Evolutionary conservation across 805 yeast species (phyloP), one percentile per base, ranked within the genome.

Genomic region (Cyberlindnera subsufficiens): DNA sequence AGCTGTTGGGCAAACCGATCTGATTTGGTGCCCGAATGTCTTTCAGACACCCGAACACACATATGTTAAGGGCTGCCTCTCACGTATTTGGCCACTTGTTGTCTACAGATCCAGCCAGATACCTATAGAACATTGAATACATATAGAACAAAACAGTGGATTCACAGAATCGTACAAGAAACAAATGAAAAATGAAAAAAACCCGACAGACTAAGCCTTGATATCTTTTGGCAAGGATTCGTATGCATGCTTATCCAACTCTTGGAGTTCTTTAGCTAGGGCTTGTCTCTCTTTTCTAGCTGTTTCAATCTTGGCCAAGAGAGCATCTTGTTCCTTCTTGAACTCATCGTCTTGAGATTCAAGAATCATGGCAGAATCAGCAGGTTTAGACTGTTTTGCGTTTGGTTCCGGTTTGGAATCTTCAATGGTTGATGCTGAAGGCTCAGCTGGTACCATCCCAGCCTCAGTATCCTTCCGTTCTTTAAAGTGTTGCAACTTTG

Each of bases 241-340:
- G 31, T 50, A 55, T 6, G 38, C 39, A 17, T 43, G 42, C 6
- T 42, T 20, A 10, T 44, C 49, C 15, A 45, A 17, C 7, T 43
- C 38, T n/a, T 46, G 39, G 18, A 56, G 43, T 19, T 50, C 54
- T 5, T 45, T 37, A 1, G 52, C 37, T 13, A 55, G 39, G 9
- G 39, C 25, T 37, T 51, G 55, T 44, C 53, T 52, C 30, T 46
- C 44, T 39, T 38, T 37, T 39, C 39, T 53, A 1, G 58, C 56
- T 7, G 44, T 54, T 31, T 46, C 49, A 20, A 55, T 40, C 40
- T 52, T 53, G 14, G 39, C 44, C 30, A 42, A 16, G 14, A 55
- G 35, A 6, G 34, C 43, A 13, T 49, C 46, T 36, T 50, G 54
- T 30, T 46, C 45, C 37, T 42, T 35, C 8, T 40, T 22, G 42